Percentiles rank a stretch among this genome's conserved stretches.
phyloP scores from a whole-genome alignment of 2,329 filamentous ascomycete species.

The Penicillium nordicum region DNA sequence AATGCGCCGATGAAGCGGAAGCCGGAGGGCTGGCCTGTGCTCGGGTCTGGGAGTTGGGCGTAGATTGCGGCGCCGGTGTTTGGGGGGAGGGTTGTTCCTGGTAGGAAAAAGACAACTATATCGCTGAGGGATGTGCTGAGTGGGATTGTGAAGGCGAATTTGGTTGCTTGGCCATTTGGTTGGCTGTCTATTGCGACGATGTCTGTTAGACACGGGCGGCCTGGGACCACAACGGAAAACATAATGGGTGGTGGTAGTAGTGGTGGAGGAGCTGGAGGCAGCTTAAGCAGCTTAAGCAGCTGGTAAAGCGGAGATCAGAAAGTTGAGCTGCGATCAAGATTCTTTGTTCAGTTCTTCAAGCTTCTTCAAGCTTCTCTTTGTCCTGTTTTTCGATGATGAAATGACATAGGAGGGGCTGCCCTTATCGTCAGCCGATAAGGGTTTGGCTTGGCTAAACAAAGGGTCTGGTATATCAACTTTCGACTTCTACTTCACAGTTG shows the following conservation, averaged over 20 bases:
- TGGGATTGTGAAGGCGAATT: constrained; percentile 68
- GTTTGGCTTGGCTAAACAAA: constrained; percentile 13
- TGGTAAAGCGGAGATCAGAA: not conserved
- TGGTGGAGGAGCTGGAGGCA: not conserved
- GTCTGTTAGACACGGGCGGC: constrained; percentile 58
- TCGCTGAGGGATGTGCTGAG: constrained; percentile 61
- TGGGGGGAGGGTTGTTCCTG: constrained; percentile 67
- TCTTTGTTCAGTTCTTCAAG: not conserved
- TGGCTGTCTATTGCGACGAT: constrained; percentile 51
- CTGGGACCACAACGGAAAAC: constrained; percentile 61
- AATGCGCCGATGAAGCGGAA: constrained; percentile 88
- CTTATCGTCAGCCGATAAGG: constrained; percentile 26
- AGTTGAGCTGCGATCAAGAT: not conserved
- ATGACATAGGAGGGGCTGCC: constrained; percentile 25
- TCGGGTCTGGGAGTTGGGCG: constrained; percentile 63
- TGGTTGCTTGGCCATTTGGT: constrained; percentile 54
- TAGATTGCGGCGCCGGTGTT: constrained; percentile 86
- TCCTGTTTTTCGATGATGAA: constrained; percentile 14
- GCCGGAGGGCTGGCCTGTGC: constrained; percentile 42
- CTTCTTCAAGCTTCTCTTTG: constrained; percentile 6
- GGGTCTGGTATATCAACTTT: not conserved
- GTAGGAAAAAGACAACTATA: constrained; percentile 84
- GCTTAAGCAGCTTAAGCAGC: not conserved
- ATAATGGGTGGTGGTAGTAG: constrained; percentile 34
- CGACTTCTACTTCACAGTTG: not conserved